Evolutionary conservation across 805 yeast species (phyloP).

Genomic region (Yamadazyma sp.): DNA sequence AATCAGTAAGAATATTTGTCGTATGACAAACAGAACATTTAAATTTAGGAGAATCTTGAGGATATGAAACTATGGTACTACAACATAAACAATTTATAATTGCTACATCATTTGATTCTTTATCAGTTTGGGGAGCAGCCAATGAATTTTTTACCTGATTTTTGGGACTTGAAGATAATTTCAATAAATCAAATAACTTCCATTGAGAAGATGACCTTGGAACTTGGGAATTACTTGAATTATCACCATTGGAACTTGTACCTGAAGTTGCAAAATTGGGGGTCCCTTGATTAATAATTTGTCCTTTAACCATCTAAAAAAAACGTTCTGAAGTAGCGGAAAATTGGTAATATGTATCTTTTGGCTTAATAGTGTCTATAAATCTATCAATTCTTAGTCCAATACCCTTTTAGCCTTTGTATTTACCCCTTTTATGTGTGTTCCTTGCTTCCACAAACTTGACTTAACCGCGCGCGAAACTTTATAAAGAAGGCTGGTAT

Average conservation of each 20-base stretch:
- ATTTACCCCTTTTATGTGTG: background rate
- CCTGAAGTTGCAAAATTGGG: too few relatives aligned
- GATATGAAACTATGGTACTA: constrained; percentile 31
- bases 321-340: too few relatives aligned
- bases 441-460: background rate
- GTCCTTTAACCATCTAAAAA: too few relatives aligned
- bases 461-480: too few relatives aligned
- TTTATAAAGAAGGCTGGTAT: too few relatives aligned
- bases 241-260: too few relatives aligned
- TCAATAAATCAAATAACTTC: constrained; percentile 18
- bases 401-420: too few relatives aligned
- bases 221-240: constrained; percentile 11
- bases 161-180: constrained; percentile 5
- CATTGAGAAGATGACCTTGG: constrained; percentile 21
- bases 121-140: background rate
- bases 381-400: too few relatives aligned
- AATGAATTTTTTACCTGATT: background rate
- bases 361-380: too few relatives aligned
- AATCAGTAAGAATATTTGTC: constrained; percentile 30
- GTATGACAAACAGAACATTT: constrained; percentile 64
- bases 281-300: too few relatives aligned
- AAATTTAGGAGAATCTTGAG: constrained; percentile 33
- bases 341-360: too few relatives aligned
- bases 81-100: constrained; percentile 37
- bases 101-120: constrained; percentile 3